A percentile compares a stretch with the other conserved stretches of the same genome.
Conservation (phyloP, 2,329 filamentous ascomycete genomes). For the Paradendryphiella salina region DNA sequence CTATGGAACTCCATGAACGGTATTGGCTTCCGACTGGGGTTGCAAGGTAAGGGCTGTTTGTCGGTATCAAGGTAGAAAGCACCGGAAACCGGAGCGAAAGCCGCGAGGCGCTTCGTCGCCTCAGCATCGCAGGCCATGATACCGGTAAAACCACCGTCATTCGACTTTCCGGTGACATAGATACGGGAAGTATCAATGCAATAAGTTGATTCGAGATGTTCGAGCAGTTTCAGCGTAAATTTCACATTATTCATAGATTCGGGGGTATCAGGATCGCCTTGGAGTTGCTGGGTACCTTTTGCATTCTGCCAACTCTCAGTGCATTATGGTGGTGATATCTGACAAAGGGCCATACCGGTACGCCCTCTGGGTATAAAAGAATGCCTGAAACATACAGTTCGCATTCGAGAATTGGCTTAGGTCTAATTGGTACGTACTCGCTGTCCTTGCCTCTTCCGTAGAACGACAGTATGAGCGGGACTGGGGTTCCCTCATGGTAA, state of each 20-base stretch:
- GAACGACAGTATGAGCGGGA: slow-evolving; percentile 54
- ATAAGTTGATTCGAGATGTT: slow-evolving; percentile 46
- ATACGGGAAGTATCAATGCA: slow-evolving; percentile 53
- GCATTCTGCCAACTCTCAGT: slow-evolving; percentile 12
- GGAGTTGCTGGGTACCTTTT: slow-evolving; percentile 42
- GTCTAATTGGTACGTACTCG: slow-evolving; percentile 44
- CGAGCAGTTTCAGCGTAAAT: slow-evolving; percentile 52
- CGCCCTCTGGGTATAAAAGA: slow-evolving; percentile 52
- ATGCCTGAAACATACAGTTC: slow-evolving; percentile 51
- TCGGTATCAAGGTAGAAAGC: slow-evolving; percentile 49
- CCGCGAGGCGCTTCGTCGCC: slow-evolving; percentile 52
- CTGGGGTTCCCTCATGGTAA: slow-evolving; percentile 46
- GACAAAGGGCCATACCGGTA: slow-evolving; percentile 28
- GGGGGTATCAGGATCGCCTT: slow-evolving; percentile 50
- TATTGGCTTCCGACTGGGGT: slow-evolving; percentile 31
- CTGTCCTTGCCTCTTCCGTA: slow-evolving; percentile 50
- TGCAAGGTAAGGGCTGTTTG: slow-evolving; percentile 33
- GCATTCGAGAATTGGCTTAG: slow-evolving; percentile 54
- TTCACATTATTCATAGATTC: slow-evolving; percentile 49
- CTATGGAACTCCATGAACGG: slow-evolving; percentile 54
- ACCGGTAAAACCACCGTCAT: slow-evolving; percentile 58
- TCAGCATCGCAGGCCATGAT: slow-evolving; percentile 53
- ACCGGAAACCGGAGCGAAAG: slow-evolving; percentile 55
- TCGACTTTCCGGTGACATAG: slow-evolving; percentile 58
- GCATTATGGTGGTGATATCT: not conserved